Conservation (phyloP, 2,329 filamentous ascomycete genomes). For the Didymella keratinophila region DNA sequence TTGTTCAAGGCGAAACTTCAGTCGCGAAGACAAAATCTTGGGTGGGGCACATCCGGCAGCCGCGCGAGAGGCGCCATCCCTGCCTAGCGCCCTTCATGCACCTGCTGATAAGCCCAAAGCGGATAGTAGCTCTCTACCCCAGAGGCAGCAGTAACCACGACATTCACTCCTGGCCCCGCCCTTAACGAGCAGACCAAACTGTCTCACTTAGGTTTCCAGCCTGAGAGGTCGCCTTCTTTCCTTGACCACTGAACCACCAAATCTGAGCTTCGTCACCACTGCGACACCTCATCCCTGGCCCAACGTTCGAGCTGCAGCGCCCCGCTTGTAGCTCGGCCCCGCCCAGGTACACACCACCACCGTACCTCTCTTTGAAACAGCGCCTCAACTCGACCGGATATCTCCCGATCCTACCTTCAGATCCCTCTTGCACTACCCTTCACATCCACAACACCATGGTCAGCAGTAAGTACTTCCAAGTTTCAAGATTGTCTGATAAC, state of each 20-base stretch:
- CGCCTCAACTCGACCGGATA: background rate
- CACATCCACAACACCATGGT: constrained; percentile 21
- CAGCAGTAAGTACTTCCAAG: constrained; percentile 22
- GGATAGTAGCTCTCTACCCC: constrained; percentile 15
- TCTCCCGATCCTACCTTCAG: background rate
- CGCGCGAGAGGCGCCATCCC: constrained; percentile 12
- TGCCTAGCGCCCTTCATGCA: background rate
- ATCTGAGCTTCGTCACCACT: constrained; percentile 5
- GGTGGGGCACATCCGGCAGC: constrained; percentile 30
- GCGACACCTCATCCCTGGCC: background rate
- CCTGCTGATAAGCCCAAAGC: constrained; percentile 26
- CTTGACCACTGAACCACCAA: background rate
- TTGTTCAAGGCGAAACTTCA: constrained; percentile 14
- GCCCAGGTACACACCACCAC: constrained; percentile 2
- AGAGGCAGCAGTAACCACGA: constrained; percentile 15
- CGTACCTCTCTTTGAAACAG: constrained; percentile 4
- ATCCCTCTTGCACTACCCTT: constrained; percentile 2
- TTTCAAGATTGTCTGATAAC: background rate
- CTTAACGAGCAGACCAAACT: constrained; percentile 1
- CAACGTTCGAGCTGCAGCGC: constrained; percentile 3
- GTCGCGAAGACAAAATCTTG: constrained; percentile 27
- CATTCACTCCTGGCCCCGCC: constrained; percentile 13
- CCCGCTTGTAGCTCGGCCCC: constrained; percentile 22
- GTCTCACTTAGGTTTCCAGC: constrained; percentile 9
- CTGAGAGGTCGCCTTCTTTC: background rate